Conservation (phyloP, 2,329 filamentous ascomycete species). For the Fusarium tupiense region DNA sequence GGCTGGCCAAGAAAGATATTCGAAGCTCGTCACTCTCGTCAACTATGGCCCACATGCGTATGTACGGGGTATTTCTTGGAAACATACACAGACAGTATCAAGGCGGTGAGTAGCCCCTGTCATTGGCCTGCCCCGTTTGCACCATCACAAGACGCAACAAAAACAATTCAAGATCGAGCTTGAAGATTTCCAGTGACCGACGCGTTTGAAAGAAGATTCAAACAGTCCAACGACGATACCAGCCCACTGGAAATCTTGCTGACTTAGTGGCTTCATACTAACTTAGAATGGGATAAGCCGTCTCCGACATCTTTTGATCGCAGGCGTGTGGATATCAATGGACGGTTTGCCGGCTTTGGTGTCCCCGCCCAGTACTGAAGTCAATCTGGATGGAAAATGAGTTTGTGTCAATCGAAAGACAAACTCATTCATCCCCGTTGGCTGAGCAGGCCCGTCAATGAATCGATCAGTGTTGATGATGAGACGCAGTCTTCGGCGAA, state of each 20-base stretch:
- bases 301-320: conserved; percentile 21
- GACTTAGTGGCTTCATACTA: conserved; percentile 32
- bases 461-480: neutral
- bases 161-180: neutral
- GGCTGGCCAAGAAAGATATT: conserved; percentile 25
- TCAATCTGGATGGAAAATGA: conserved; percentile 26
- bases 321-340: conserved; percentile 30
- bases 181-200: conserved; percentile 1
- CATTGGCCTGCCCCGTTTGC: neutral
- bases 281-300: conserved; percentile 29
- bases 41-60: conserved; percentile 16
- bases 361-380: conserved; percentile 20
- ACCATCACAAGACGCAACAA: neutral
- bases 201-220: neutral
- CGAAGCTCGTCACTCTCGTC: conserved; percentile 24
- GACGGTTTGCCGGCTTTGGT: conserved; percentile 11
- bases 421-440: conserved; percentile 20
- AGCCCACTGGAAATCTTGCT: conserved; percentile 30
- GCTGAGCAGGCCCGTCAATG: conserved; percentile 4
- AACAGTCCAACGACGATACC: conserved; percentile 25
- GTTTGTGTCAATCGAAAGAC: conserved; percentile 29
- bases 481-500: conserved; percentile 4
- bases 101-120: conserved; percentile 14
- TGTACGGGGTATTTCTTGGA: conserved; percentile 7
- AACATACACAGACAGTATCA: conserved; percentile 9